Evolutionary conservation across 1,284 basidiomycete species (phyloP), one percentile per base, ranked within the genome.

Genomic region (Coniferiporia sulphurascens): DNA sequence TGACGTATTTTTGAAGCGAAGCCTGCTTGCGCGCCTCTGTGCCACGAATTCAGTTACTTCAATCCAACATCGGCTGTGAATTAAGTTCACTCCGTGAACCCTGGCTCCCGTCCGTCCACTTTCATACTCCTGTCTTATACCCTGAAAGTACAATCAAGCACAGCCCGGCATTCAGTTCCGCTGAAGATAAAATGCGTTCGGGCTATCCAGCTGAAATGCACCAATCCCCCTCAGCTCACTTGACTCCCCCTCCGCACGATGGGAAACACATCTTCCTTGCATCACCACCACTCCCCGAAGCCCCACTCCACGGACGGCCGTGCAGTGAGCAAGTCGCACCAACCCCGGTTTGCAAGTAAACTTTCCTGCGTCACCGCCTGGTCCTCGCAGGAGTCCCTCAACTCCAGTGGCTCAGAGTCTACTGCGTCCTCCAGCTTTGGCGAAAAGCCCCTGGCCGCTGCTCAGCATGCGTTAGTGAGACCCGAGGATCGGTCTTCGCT

Each of bases 181-280:
- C 50, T 46, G 34, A n/a, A 41, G 32, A 58, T 58, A 58, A 58
- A 58, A 58, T 50, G 56, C 21, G 56, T n/a, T 34, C 19, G 51
- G 34, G 51, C 57, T 53, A 22, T 17, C 43, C 27, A 48, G 34
- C 38, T 55, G 54, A 46, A 56, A 43, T 12, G 12, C 51, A 52
- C 48, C 43, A 19, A 5, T 36, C 51, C 51, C 44, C 50, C 19
- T 48, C 51, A 19, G 12, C 38, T 15, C 38, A 12, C 38, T 15
- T 10, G 9, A 10, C 38, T 41, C 38, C 38, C 9, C 38, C 7
- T 38, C 51, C 45, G 57, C 36, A 53, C 56, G 63, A 78, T 78
- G 79, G 79, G 80, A 32, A 79, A 79, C 70, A 72, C 73, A 48
- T 69, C 71, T 56, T 74, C 73, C 22, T 43, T 69, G 70, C 51